These are phyloP conservation scores for Avena eriantha DNA, from an alignment of 176 grass and related monocot species.

Conservation along the genomic window DNA sequence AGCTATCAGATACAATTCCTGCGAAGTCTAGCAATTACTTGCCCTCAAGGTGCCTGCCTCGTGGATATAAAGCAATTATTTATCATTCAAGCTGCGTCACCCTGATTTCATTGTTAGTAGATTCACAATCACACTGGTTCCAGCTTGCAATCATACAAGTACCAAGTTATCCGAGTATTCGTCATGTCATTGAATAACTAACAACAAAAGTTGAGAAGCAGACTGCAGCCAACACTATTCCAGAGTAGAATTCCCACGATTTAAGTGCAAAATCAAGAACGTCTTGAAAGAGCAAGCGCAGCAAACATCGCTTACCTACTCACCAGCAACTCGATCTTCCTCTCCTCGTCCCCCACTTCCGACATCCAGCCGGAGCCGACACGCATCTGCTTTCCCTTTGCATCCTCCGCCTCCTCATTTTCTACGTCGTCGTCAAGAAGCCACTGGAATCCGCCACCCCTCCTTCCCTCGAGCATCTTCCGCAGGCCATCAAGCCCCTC, in stretches of 20 bases:
- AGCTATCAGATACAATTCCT: constrained; percentile 8
- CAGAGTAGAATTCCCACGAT: background rate
- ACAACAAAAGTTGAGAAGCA: background rate
- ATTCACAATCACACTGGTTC: background rate
- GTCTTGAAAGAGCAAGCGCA: background rate
- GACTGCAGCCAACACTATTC: background rate
- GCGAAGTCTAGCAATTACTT: constrained; percentile 11
- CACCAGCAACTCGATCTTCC: constrained; percentile 63
- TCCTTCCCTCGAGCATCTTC: constrained; percentile 77
- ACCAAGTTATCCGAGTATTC: background rate
- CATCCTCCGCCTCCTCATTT: constrained; percentile 17
- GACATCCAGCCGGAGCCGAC: constrained; percentile 6
- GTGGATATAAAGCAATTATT: too few species aligned
- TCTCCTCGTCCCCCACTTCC: constrained; percentile 47
- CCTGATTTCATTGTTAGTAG: too few species aligned
- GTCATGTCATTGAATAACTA: background rate
- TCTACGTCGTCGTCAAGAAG: constrained; percentile 78
- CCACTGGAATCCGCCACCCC: constrained; percentile 59
- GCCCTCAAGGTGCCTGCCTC: background rate
- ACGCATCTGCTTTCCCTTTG: constrained; percentile 8
- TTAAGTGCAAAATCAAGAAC: background rate
- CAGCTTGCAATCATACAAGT: background rate
- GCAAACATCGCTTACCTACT: constrained; percentile 55
- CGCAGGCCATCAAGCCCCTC: constrained; percentile 69
- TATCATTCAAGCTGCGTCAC: too few species aligned